Base-by-base conservation (phyloP, 495 filamentous ascomycete genomes). In the Astrothelium macrocarpum region DNA sequence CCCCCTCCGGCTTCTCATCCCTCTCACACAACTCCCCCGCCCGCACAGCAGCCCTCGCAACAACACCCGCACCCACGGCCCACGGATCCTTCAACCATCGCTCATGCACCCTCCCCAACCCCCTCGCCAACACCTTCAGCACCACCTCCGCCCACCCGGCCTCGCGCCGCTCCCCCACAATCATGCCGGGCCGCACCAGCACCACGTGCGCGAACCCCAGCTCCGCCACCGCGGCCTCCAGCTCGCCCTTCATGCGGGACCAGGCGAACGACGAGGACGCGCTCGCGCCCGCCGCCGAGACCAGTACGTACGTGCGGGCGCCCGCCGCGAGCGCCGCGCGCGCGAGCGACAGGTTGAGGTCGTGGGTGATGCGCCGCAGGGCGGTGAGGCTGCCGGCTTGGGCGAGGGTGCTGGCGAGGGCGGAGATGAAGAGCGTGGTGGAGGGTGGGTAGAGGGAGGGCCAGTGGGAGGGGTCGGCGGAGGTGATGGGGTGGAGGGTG, bases 21-120 rank as follows among this genome's bases (percentile, higher is more conserved):
- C 74, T 69, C 32, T 71, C 43, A 68, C 71, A 72, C 34, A 79
- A 66, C 73, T 75, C 43, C 32, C 71, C 78, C 5, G 83, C 87
- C 20, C 70, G 75, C 28, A 94, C 85, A 11, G 88, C 87, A 26
- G 90, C 90, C 65, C 81, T 81, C 3, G 77, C 90, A 73, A 96
- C 88, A 20, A 87, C 83, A 62, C 86, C 83, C 12, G 81, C 83
- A 60, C 95, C 90, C 78, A 91, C 88, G 2, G 85, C 89, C 78
- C 85, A 84, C 14, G 64, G 68, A 71, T 95, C 82, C 78, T 85
- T 85, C 66, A 84, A 63, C 39, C 76, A 67, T 36, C 71, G 72
- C 9, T 73, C 77, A 65, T 85, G 81, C 7, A 93, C 10, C 65
- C 74, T 76, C 3, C 83, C 82, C 64, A 78, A 61, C 60, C 78